Evolutionary conservation across 78 protist genomes (phyloP).

Genomic region (Capsaspora owczarzaki): DNA sequence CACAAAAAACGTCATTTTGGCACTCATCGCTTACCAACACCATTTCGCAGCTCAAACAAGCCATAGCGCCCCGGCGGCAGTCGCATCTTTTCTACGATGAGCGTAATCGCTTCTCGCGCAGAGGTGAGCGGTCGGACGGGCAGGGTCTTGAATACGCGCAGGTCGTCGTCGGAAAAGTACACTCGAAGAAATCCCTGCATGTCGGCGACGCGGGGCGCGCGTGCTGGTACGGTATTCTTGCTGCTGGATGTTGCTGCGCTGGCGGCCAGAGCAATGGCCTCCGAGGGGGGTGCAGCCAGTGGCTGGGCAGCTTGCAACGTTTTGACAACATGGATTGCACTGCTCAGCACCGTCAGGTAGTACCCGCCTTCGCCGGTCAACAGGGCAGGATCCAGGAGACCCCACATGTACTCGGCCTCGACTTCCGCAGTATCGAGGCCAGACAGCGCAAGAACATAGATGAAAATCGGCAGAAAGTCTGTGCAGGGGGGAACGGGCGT

Average conservation of each 20-base stretch:
- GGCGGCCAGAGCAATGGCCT: too few species aligned
- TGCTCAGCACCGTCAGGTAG: neutral
- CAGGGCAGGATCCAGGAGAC: neutral
- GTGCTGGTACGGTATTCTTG: neutral
- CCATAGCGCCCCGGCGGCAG: neutral
- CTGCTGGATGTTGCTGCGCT: neutral
- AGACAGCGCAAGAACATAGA: constrained; percentile 1
- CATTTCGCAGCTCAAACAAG: neutral
- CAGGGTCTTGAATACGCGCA: constrained; percentile 4
- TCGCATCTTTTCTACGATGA: neutral
- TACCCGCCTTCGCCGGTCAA: constrained; percentile 7
- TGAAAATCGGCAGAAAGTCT: constrained; percentile 1
- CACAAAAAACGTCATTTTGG: neutral
- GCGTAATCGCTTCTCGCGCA: neutral
- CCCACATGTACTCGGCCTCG: constrained; percentile 2
- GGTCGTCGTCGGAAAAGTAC: neutral
- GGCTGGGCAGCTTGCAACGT: neutral
- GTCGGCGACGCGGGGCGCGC: neutral
- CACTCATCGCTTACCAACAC: neutral
- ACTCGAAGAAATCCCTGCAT: constrained; percentile 1
- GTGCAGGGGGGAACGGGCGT: too few species aligned
- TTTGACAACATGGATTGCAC: neutral
- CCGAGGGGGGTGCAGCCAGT: neutral
- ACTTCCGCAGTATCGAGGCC: neutral
- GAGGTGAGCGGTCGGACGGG: constrained; percentile 1